phyloP scores from a whole-genome alignment of 148 eudicot genomes.

The Vaccinium myrtillus region DNA sequence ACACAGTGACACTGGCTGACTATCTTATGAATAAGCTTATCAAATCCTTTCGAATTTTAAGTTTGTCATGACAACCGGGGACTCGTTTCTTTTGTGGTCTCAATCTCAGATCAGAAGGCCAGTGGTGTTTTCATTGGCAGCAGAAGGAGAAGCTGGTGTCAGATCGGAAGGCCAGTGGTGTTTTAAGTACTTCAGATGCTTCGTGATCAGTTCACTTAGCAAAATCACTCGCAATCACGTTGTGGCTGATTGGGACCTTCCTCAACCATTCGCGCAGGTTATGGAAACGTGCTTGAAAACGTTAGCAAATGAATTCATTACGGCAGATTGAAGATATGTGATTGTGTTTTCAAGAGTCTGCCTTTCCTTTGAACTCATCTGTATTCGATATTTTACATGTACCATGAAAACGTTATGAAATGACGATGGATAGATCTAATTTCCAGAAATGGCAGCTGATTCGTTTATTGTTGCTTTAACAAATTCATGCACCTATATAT shows the following conservation, averaged over 20 bases:
- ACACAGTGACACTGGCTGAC: background rate
- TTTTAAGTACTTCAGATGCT: slow-evolving; percentile 80
- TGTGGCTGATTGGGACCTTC: slow-evolving; percentile 74
- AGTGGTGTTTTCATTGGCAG: slow-evolving; percentile 81
- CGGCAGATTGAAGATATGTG: background rate
- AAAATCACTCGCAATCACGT: slow-evolving; percentile 83
- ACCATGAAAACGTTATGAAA: background rate
- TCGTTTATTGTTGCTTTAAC: background rate
- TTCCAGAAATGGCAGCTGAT: background rate
- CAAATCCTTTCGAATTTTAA: background rate
- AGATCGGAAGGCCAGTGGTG: background rate
- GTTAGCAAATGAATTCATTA: slow-evolving; percentile 5
- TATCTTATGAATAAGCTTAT: background rate
- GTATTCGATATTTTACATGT: background rate
- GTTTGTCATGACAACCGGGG: background rate
- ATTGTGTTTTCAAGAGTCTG: slow-evolving; percentile 15
- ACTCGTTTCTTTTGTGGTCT: background rate
- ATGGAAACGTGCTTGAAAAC: slow-evolving; percentile 20
- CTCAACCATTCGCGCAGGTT: slow-evolving; percentile 48
- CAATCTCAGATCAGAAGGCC: slow-evolving; percentile 81
- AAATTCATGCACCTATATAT: background rate
- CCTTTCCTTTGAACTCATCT: slow-evolving; percentile 21
- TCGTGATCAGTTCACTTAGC: slow-evolving; percentile 56
- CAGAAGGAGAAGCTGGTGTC: slow-evolving; percentile 92
- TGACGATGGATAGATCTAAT: background rate